phyloP scores from a whole-genome alignment of 331 rosid genomes.

The Arachis monticola region DNA sequence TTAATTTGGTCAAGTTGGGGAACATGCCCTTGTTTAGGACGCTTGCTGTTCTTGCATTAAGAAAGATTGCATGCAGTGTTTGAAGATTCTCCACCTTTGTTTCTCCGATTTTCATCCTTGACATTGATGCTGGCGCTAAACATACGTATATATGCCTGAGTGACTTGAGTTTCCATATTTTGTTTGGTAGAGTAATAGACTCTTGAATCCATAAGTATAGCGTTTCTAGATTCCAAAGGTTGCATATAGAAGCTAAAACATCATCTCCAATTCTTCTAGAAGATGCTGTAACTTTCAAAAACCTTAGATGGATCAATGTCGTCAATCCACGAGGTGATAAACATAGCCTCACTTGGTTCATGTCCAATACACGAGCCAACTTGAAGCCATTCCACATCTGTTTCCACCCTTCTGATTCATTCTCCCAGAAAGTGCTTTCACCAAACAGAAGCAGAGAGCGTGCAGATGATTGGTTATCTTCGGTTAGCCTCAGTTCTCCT shows the following conservation, averaged over 20 bases:
- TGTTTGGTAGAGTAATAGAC: neutral
- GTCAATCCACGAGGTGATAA: neutral
- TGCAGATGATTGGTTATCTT: neutral
- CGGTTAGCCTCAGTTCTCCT: too few species aligned
- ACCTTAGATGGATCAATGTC: slow-evolving; percentile 14
- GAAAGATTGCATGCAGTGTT: neutral
- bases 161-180: slow-evolving; percentile 13
- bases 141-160: neutral
- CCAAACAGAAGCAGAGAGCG: slow-evolving; percentile 16
- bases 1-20: slow-evolving; percentile 12
- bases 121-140: neutral
- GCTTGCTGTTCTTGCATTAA: neutral
- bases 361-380: slow-evolving; percentile 15
- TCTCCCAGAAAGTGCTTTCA: neutral
- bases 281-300: neutral
- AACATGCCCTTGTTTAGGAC: neutral
- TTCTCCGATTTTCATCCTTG: neutral
- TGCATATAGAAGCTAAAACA: slow-evolving; percentile 2
- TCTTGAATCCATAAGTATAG: neutral
- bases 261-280: neutral
- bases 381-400: neutral
- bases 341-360: fast-evolving
- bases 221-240: slow-evolving; percentile 27
- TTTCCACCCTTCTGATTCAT: neutral
- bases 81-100: neutral